These are phyloP conservation scores for Eucalyptus regnans DNA, from an alignment of 345 rosid species.

Conservation along the genomic window DNA sequence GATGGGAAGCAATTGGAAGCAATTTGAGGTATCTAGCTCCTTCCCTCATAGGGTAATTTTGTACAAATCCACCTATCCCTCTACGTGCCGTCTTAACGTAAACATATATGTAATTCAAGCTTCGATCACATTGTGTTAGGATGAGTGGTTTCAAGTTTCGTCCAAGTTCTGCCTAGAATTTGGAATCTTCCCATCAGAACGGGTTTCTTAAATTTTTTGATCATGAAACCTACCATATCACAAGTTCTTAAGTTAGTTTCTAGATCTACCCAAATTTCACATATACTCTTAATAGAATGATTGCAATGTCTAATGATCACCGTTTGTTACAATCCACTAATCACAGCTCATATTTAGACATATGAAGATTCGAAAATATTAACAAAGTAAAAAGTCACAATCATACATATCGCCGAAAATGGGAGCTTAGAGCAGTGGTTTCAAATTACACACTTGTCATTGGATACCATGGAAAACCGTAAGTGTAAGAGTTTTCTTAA, in stretches of 20 bases:
- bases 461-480: fast-evolving
- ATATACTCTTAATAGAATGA: background rate
- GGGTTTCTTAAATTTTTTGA: fast-evolving
- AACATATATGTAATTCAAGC: background rate
- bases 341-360: background rate
- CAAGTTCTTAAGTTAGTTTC: fast-evolving
- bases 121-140: background rate
- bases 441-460: too few species aligned
- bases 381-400: background rate
- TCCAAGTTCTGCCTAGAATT: fast-evolving
- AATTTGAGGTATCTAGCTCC: background rate
- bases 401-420: fast-evolving
- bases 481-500: too few species aligned
- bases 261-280: background rate
- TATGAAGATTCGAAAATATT: too few species aligned
- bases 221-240: too few species aligned
- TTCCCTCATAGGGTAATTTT: background rate
- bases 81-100: background rate
- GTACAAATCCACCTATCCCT: background rate
- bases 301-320: background rate
- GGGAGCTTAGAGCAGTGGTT: background rate
- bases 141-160: too few species aligned
- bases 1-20: background rate
- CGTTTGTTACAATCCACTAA: too few species aligned
- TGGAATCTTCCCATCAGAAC: fast-evolving